A percentile compares a stretch with the other conserved stretches of the same genome.
Evolutionary conservation across 768 basidiomycete genomes (phyloP).

Genomic region (Dentipellis sp.): DNA sequence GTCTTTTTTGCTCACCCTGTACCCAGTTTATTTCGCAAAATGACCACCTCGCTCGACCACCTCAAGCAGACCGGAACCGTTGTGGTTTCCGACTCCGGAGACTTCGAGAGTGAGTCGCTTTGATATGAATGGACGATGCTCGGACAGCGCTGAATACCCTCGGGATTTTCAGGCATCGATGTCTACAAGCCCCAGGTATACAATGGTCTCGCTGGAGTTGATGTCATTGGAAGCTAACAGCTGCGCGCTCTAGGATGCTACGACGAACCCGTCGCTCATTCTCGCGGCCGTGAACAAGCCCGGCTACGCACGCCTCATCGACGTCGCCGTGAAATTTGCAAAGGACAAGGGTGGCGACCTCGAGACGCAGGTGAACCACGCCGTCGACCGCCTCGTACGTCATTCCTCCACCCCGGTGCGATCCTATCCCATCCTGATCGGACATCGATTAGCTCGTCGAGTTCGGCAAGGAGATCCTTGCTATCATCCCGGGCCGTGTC

Average conservation of each 20-base stretch:
- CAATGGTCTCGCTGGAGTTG: conserved; percentile 1
- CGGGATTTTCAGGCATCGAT: conserved; percentile 64
- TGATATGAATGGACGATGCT: background rate
- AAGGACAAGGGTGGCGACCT: conserved; percentile 75
- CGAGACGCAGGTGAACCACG: conserved; percentile 68
- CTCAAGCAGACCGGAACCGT: conserved; percentile 91
- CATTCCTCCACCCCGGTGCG: background rate
- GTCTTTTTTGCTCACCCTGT: background rate
- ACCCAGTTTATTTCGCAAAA: conserved; percentile 19
- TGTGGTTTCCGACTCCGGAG: conserved; percentile 96
- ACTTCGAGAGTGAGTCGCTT: conserved; percentile 63
- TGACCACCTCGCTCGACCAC: conserved; percentile 73
- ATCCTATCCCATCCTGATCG: conserved; percentile 2
- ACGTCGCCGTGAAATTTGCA: conserved; percentile 61
- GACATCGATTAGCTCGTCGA: conserved; percentile 67
- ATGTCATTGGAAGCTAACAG: background rate
- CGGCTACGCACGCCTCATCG: conserved; percentile 74
- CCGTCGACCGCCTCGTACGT: conserved; percentile 83
- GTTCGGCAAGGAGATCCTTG: conserved; percentile 93
- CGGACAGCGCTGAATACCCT: conserved; percentile 11
- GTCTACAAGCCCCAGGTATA: conserved; percentile 88
- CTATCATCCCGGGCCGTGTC: conserved; percentile 95
- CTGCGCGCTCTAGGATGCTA: conserved; percentile 63
- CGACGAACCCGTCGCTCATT: conserved; percentile 95
- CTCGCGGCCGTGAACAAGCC: conserved; percentile 88